A percentile compares a stretch with the other conserved stretches of the same genome.
Evolutionary conservation across 2,329 filamentous ascomycete genomes (phyloP).

Genomic region (Trichoderma gracile): DNA sequence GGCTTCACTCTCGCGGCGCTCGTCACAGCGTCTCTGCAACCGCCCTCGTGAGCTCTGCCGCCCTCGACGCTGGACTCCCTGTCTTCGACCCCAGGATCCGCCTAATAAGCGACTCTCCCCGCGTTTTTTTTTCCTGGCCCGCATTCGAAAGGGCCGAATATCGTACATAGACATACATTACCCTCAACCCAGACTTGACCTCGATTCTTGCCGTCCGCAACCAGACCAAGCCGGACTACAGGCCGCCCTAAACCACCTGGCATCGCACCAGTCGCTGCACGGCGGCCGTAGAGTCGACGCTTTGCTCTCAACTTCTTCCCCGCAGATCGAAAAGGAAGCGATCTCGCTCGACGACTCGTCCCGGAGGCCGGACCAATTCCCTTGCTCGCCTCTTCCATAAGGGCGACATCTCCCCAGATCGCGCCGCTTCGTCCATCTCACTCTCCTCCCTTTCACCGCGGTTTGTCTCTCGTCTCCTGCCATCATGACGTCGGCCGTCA

Average conservation of each 20-base stretch:
- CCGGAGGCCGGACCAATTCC: too few relatives aligned
- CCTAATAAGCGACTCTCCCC: constrained; percentile 27
- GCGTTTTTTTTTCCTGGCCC: constrained; percentile 24
- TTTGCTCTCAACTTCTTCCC: constrained; percentile 8
- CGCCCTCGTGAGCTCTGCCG: not conserved
- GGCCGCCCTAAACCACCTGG: not conserved
- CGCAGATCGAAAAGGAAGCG: not conserved
- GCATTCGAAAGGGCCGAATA: constrained; percentile 29
- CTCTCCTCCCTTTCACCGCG: not conserved
- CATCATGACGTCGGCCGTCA: constrained; percentile 55
- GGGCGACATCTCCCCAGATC: constrained; percentile 17
- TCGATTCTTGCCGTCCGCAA: not conserved
- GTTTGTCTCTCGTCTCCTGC: not conserved
- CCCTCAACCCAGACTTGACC: not conserved
- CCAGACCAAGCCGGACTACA: not conserved
- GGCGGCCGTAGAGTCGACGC: constrained; percentile 6
- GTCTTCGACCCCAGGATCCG: constrained; percentile 22
- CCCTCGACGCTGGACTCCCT: constrained; percentile 6
- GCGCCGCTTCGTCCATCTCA: constrained; percentile 1
- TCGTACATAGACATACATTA: constrained; percentile 22
- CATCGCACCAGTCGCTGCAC: constrained; percentile 6
- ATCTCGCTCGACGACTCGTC: not conserved
- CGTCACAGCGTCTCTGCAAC: not conserved
- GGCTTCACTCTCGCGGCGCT: not conserved
- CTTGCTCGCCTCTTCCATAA: not conserved